Evolutionary conservation across 768 basidiomycete genomes (phyloP).

Genomic region (Mycena vitilis): DNA sequence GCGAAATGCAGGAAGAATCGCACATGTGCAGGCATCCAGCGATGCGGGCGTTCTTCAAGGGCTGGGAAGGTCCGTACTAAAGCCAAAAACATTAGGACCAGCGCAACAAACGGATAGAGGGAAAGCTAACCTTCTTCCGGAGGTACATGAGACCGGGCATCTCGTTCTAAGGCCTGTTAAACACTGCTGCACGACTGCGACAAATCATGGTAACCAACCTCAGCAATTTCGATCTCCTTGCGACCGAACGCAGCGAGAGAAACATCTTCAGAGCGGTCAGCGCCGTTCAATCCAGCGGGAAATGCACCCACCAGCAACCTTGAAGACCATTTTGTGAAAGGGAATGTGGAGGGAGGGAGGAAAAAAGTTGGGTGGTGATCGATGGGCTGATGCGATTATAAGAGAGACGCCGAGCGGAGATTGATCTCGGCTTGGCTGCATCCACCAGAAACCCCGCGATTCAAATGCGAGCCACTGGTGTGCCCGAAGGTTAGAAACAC

Average conservation of each 20-base stretch:
- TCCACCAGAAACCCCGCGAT: constrained; percentile 12
- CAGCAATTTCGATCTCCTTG: constrained; percentile 99
- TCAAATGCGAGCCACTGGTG: background rate
- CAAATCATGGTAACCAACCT: constrained; percentile 62
- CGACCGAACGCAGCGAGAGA: constrained; percentile 99
- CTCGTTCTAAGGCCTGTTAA: constrained; percentile 71
- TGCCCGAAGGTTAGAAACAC: no score
- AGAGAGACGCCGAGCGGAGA: constrained; percentile 27
- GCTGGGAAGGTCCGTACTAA: constrained; percentile 84
- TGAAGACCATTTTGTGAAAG: constrained; percentile 76
- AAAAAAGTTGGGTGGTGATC: constrained; percentile 39
- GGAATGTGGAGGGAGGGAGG: constrained; percentile 18
- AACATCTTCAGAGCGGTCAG: constrained; percentile 64
- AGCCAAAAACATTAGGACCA: constrained; percentile 28
- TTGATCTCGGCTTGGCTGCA: constrained; percentile 30
- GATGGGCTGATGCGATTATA: constrained; percentile 30
- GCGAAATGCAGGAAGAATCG: constrained; percentile 36
- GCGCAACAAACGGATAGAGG: constrained; percentile 6
- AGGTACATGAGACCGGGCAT: constrained; percentile 98
- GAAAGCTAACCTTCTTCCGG: constrained; percentile 75
- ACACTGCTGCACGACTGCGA: constrained; percentile 7
- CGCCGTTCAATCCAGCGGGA: constrained; percentile 10
- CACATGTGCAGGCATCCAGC: constrained; percentile 99
- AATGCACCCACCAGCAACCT: constrained; percentile 79
- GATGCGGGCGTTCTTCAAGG: constrained; percentile 94